Evolutionary conservation across 805 yeast species (phyloP).

Genomic region (Pichia eremophila): DNA sequence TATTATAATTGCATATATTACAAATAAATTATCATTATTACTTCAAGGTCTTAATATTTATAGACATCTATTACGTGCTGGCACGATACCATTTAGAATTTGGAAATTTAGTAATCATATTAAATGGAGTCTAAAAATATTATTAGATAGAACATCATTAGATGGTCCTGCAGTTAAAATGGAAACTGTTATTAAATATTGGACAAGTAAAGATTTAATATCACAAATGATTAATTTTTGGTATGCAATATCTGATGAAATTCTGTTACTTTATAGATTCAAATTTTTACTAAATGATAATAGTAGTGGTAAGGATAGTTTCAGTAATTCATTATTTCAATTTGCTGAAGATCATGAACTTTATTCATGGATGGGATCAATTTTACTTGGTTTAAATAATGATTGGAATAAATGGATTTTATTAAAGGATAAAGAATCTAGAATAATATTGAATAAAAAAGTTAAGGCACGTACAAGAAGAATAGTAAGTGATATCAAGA

Average conservation of each 20-base stretch:
- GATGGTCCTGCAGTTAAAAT: conserved; percentile 12
- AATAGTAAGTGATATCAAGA: conserved; percentile 12
- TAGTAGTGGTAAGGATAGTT: conserved; percentile 21
- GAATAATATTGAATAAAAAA: conserved; percentile 47
- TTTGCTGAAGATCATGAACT: conserved; percentile 42
- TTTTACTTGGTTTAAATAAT: conserved; percentile 46
- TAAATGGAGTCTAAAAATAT: conserved; percentile 11
- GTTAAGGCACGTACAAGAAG: conserved; percentile 46
- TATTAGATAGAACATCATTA: conserved; percentile 7
- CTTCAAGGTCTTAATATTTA: conserved; percentile 40
- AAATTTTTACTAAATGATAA: conserved; percentile 36
- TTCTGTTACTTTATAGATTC: conserved; percentile 47
- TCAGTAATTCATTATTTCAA: conserved; percentile 31
- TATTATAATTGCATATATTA: conserved; percentile 3
- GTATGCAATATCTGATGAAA: conserved; percentile 59
- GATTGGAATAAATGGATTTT: conserved; percentile 35
- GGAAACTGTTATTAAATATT: conserved; percentile 20
- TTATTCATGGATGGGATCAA: conserved; percentile 61
- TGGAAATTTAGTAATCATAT: conserved; percentile 30
- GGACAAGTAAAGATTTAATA: conserved; percentile 37
- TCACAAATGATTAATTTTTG: conserved; percentile 48
- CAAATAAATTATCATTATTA: conserved; percentile 4
- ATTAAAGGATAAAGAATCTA: conserved; percentile 41
- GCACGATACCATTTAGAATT: conserved; percentile 56
- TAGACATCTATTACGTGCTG: conserved; percentile 63